Evolutionary conservation across 116 monocot species (phyloP), one percentile per base, ranked within the genome.

Genomic region (Phalaenopsis hybrid): DNA sequence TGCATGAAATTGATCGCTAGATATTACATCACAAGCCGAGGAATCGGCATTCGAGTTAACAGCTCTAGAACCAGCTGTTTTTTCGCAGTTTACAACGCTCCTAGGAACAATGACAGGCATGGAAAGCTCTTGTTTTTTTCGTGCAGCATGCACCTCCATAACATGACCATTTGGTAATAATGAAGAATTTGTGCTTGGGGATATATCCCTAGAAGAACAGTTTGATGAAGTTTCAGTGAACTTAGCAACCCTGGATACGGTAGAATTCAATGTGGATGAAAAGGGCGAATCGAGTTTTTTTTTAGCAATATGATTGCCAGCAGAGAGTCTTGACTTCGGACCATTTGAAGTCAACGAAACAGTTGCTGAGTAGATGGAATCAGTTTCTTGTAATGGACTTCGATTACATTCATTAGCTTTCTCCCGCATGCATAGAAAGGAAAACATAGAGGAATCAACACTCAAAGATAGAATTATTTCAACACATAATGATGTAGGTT

Each of bases 361-460:
- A 23, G 78, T 81, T 73, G 85, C 68, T 44, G 81, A 57, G 65
- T 67, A 59, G 74, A 78, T 57, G 13, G 85, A 73, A 84, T 67
- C 72, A 41, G 37, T 72, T 51, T 72, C 85, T 82, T 74, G 59
- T 44, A 61, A 13, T 77, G 70, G 75, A 63, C 76, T 81, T 84
- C 85, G 81, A 76, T 37, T 50, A 68, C 34, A 58, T 76, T 84
- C 86, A 70, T 85, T 87, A 82, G 84, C 91, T 92, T 81, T 83
- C 83, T 79, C 25, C 65, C 72, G 41, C 72, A 72, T 34, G 69
- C 0, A 57, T 33, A 43, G 31, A 80, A 48, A 17, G 55, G 23
- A 77, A 25, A 70, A 25, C 21, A 79, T 2, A 34, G 3, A 17
- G 52, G 50, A 52, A 50, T 25, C 49, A 52, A 55, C 52, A 78